Conservation (phyloP, 164 flowering plant species). For the Cinnamomum chago region DNA sequence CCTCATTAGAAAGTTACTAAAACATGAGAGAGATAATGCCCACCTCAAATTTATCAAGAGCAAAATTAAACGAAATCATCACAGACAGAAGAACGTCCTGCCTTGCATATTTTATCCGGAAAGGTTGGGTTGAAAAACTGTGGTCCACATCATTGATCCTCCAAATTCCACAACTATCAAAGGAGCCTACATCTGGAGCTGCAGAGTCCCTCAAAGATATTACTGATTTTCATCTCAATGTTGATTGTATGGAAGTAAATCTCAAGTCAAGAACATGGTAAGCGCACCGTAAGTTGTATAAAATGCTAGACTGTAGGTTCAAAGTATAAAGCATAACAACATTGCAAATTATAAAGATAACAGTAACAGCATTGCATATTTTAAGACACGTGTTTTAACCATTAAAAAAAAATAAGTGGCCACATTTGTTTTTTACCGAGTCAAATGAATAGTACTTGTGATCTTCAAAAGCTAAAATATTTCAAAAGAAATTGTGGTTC, state of each 20-base stretch:
- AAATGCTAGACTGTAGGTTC: neutral
- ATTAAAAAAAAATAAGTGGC: too few species aligned
- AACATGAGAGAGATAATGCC: slow-evolving; percentile 5
- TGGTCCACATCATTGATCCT: slow-evolving; percentile 87
- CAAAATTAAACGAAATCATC: slow-evolving; percentile 79
- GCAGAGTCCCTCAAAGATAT: slow-evolving; percentile 26
- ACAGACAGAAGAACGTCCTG: slow-evolving; percentile 87
- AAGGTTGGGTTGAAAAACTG: slow-evolving; percentile 92
- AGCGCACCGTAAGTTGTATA: neutral
- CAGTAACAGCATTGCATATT: neutral
- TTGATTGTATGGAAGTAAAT: neutral
- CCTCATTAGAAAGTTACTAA: neutral
- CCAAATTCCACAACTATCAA: slow-evolving; percentile 67
- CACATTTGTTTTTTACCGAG: too few species aligned
- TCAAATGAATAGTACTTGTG: too few species aligned
- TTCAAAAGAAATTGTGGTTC: too few species aligned
- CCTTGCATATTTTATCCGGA: slow-evolving; percentile 89
- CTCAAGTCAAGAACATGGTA: neutral
- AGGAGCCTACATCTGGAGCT: slow-evolving; percentile 75
- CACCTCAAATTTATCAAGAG: slow-evolving; percentile 63
- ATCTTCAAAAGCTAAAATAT: too few species aligned
- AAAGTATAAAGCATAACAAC: neutral
- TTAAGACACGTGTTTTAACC: too few species aligned
- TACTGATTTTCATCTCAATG: neutral
- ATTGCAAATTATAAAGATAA: neutral